Evolutionary conservation across 306 rosid genomes (phyloP), one percentile per base, ranked within the genome.

Genomic region (Echinosophora koreensis): DNA sequence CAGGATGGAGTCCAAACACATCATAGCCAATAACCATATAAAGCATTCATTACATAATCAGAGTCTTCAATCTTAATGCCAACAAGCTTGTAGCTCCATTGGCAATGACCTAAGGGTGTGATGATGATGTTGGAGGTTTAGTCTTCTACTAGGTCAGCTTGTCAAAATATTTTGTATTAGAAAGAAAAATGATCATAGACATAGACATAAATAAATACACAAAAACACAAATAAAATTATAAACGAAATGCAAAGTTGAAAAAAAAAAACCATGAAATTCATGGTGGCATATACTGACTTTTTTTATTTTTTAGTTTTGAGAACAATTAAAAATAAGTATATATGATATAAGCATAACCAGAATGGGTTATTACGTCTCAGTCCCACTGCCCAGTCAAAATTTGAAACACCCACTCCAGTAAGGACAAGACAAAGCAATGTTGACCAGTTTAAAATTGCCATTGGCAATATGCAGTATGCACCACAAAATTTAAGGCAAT

Each of bases 381-480:
- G 11, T 32, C 51, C 60, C 42, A n/a, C 27, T 37, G 51, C 51
- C 69, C 37, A 38, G 14, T 13, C 13, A 49, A 69, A 67, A 46
- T 55, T 76, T 60, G 51, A 76, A 69, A 79, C 64, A 54, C 12
- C 58, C 49, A 65, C 52, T 76, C 27, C 46, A 70, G 63, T 35
- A 79, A 15, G 34, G 74, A 66, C 22, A 77, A 37, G 64, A 30
- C 58, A 80, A 11, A 27, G 17, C 49, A 81, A 72, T 35, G 77
- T 65, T 42, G 32, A 13, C 63, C 10, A n/a, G 54, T 57, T 32
- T 46, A 12, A 16, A 46, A 44, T 57, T 47, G 51, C 22, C 54
- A 57, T 69, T 55, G 32, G 32, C 52, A 3, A 14, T 12, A 46
- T 46, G 52, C 14, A 46, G 5, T 12, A 46, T 46, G 52, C 14